phyloP scores from a whole-genome alignment of 2,329 filamentous ascomycete species.

The Diaporthe eres region DNA sequence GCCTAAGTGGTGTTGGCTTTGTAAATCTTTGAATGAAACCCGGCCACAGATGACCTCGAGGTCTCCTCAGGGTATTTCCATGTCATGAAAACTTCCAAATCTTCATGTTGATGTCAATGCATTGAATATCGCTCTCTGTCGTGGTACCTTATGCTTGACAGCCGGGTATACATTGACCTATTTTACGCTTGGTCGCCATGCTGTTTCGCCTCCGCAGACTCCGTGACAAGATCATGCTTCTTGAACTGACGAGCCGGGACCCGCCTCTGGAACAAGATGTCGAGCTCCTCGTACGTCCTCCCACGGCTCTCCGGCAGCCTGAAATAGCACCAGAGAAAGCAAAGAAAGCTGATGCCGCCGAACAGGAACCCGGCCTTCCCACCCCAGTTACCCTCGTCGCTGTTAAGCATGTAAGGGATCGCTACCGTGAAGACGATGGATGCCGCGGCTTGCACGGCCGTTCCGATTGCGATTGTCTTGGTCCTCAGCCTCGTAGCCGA shows the following conservation, averaged over 20 bases:
- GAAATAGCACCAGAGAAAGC: conserved; percentile 65
- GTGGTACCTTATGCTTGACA: neutral
- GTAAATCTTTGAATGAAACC: neutral
- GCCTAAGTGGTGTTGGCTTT: neutral
- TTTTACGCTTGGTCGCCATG: neutral
- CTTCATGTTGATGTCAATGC: neutral
- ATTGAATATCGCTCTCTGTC: neutral
- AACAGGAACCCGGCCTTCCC: conserved; percentile 64
- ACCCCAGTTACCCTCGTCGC: conserved; percentile 61
- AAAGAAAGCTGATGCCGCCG: conserved; percentile 59
- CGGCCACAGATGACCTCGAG: too few relatives aligned
- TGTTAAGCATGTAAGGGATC: conserved; percentile 63
- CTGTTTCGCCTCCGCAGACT: neutral
- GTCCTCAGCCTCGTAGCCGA: conserved; percentile 60
- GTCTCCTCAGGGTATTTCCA: too few relatives aligned
- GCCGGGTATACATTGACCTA: accelerated
- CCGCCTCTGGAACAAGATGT: conserved; percentile 65
- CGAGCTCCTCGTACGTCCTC: conserved; percentile 68
- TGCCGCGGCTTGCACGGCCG: conserved; percentile 60
- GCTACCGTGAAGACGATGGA: conserved; percentile 63
- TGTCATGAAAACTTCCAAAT: too few relatives aligned
- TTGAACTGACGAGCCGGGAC: conserved; percentile 59
- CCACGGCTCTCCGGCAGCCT: conserved; percentile 70
- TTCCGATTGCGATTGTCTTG: conserved; percentile 61
- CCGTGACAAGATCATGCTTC: neutral